A percentile compares a stretch with the other conserved stretches of the same genome.
These are phyloP conservation scores for Sugiyamaella mastotermitis DNA, from an alignment of 805 yeast species.

Conservation along the genomic window DNA sequence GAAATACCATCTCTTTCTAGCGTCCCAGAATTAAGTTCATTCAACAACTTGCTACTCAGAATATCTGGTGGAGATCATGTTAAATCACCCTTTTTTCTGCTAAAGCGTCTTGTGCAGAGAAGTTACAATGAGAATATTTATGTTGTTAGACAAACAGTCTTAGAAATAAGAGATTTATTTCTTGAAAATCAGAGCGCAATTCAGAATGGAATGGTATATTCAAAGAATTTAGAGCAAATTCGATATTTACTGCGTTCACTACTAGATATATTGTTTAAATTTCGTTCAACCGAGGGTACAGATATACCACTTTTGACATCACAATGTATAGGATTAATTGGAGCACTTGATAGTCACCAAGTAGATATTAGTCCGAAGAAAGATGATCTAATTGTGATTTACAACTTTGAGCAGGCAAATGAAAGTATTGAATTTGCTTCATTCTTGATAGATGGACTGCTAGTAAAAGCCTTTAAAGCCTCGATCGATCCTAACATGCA, in stretches of 20 bases:
- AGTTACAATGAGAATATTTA: slow-evolving; percentile 57
- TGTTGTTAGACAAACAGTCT: slow-evolving; percentile 67
- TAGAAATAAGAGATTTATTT: slow-evolving; percentile 53
- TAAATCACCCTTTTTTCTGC: slow-evolving; percentile 2
- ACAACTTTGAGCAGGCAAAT: slow-evolving; percentile 53
- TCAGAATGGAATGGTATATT: slow-evolving; percentile 9
- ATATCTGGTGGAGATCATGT: background rate
- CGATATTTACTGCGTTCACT: slow-evolving; percentile 22
- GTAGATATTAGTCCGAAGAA: slow-evolving; percentile 40
- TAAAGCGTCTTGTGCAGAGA: slow-evolving; percentile 42
- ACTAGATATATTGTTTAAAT: slow-evolving; percentile 23
- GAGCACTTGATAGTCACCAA: slow-evolving; percentile 63
- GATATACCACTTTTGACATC: slow-evolving; percentile 56
- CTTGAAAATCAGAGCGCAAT: slow-evolving; percentile 19
- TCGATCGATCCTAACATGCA: slow-evolving; percentile 84
- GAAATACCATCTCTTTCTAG: slow-evolving; percentile 19
- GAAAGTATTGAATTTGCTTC: slow-evolving; percentile 65
- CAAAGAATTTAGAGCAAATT: slow-evolving; percentile 9
- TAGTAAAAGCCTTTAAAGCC: slow-evolving; percentile 86
- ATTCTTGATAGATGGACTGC: slow-evolving; percentile 55
- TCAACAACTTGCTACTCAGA: slow-evolving; percentile 3
- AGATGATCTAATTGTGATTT: slow-evolving; percentile 44
- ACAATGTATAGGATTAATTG: slow-evolving; percentile 66
- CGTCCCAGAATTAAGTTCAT: slow-evolving; percentile 9
- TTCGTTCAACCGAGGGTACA: slow-evolving; percentile 20